Evolutionary conservation across 2,329 filamentous ascomycete genomes (phyloP), one percentile per base, ranked within the genome.

Genomic region (Alternaria hordeiaustralica): DNA sequence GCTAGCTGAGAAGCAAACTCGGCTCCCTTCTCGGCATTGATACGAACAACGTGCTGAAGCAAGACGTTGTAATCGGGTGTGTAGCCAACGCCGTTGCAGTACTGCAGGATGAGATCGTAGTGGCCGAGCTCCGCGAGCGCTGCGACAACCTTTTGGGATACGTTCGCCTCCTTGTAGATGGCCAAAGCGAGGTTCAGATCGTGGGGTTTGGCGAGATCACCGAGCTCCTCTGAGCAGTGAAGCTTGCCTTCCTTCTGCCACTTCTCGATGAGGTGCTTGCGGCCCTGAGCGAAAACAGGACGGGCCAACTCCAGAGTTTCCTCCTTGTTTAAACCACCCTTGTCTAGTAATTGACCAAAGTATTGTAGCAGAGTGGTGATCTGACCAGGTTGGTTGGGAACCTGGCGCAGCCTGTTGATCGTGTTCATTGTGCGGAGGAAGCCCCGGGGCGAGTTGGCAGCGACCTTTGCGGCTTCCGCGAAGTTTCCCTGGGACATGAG

Each of bases 161-260:
- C 89, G 74, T 96, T 94, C 74, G 95, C 94, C 80, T 96, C 92
- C 65, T 96, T 87, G 81, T 98, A 99, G 72, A 99, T 94, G 64
- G 85, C 87, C 61, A 99, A 85, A 26, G 96, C 96, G 77, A 98
- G 87, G 78, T 91, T 90, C 75, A 97, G 86, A 78, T 99, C 96
- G 74, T 97, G 93, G 20, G 92, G 87, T 51, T 96, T 92, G 55
- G 98, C 92, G 74, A 97, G 89, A 79, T 99, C 96, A 84, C 96
- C 96, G 54, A 99, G 88, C 81, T 97, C 93, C 83, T 99, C 96
- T 0, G 96, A 98, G 82, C 92, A 94, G 79, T 96, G 93, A 46
- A 99, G 87, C 85, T 99, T 99, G 82, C 93, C 92, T 83, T 98
- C 96, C 77, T 91, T 91, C 80, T 98, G 88, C 96, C 96, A 99